phyloP scores from a whole-genome alignment of 164 flowering plant species.

The Warburgia ugandensis region DNA sequence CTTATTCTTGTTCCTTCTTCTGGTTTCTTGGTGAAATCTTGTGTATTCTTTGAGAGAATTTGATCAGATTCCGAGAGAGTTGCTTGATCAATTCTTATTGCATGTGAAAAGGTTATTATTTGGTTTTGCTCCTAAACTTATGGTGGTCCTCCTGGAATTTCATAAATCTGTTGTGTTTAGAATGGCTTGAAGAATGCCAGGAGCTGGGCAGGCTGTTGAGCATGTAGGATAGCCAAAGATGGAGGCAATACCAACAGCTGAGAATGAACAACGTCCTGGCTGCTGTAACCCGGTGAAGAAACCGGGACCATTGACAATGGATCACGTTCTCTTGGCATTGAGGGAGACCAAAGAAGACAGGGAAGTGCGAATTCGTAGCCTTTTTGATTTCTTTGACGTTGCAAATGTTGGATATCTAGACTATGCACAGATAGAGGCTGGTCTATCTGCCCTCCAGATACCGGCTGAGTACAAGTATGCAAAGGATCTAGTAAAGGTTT shows the following conservation, averaged over 20 bases:
- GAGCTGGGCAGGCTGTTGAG: constrained; percentile 30
- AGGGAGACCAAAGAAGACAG: constrained; percentile 81
- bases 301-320: constrained; percentile 63
- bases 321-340: constrained; percentile 77
- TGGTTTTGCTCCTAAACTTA: too few relatives aligned
- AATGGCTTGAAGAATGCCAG: too few relatives aligned
- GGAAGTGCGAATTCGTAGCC: constrained; percentile 60
- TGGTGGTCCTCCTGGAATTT: too few relatives aligned
- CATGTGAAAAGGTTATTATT: too few relatives aligned
- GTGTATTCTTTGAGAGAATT: too few relatives aligned
- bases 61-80: too few relatives aligned
- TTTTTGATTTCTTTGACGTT: constrained; percentile 71
- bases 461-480: constrained; percentile 88
- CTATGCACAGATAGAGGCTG: constrained; percentile 65
- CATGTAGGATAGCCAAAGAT: constrained; percentile 25
- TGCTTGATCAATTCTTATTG: too few relatives aligned
- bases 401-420: constrained; percentile 62
- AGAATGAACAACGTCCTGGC: constrained; percentile 14
- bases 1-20: too few relatives aligned
- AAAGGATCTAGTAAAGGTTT: constrained; percentile 65
- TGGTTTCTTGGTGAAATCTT: too few relatives aligned
- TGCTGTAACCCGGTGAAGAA: constrained; percentile 63
- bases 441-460: constrained; percentile 69
- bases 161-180: too few relatives aligned
- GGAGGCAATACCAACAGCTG: constrained; percentile 15